Percentiles rank a stretch among this genome's conserved stretches.
Evolutionary conservation across 1,139 yeast genomes (phyloP).

Genomic region (Zygosaccharomyces sapae): DNA sequence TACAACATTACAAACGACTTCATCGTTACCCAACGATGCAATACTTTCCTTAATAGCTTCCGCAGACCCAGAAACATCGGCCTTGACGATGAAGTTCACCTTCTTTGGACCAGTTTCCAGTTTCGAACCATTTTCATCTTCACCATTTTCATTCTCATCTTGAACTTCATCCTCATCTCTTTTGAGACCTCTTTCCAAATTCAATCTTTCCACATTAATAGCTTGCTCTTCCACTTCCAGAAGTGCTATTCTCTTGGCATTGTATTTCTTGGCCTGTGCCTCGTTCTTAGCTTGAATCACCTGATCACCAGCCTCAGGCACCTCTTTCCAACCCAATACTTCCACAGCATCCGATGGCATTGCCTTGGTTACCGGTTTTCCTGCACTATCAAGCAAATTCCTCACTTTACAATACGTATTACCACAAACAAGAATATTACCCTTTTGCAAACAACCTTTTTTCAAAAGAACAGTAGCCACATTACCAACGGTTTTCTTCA

Average conservation of each 20-base stretch:
- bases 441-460: constrained; percentile 70
- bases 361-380: constrained; percentile 60
- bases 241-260: constrained; percentile 57
- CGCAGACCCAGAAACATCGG: constrained; percentile 77
- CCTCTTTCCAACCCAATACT: constrained; percentile 89
- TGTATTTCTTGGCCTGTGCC: constrained; percentile 68
- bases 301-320: constrained; percentile 90
- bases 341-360: constrained; percentile 91
- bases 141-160: constrained; percentile 42
- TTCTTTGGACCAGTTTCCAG: constrained; percentile 31
- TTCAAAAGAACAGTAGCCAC: constrained; percentile 81
- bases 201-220: constrained; percentile 65
- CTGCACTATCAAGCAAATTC: constrained; percentile 73
- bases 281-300: constrained; percentile 75
- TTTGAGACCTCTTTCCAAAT: constrained; percentile 47
- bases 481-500: constrained; percentile 79
- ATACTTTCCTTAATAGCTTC: constrained; percentile 74
- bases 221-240: constrained; percentile 57
- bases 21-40: constrained; percentile 77
- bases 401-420: constrained; percentile 80
- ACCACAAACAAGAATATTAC: constrained; percentile 77
- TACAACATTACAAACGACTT: constrained; percentile 64
- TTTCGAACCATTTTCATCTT: constrained; percentile 15
- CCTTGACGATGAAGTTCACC: constrained; percentile 68
- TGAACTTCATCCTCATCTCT: constrained; percentile 40